phyloP scores from a whole-genome alignment of 2,329 filamentous ascomycete species.

The Aspergillus floridensis region DNA sequence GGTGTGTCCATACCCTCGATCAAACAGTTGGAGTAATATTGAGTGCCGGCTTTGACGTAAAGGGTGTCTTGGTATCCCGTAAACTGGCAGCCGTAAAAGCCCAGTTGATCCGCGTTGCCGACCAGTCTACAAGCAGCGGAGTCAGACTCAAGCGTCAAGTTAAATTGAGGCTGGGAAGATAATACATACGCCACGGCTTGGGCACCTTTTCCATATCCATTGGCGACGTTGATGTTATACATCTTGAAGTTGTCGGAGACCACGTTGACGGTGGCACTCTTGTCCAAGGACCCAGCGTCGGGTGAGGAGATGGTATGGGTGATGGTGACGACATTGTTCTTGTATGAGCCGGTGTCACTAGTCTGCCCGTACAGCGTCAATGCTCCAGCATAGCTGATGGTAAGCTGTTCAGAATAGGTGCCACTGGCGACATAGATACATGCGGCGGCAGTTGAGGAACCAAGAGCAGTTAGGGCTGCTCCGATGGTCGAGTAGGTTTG shows the following conservation, averaged over 20 bases:
- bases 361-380: constrained; percentile 36
- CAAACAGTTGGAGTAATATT: constrained; percentile 35
- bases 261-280: constrained; percentile 33
- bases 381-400: constrained; percentile 27
- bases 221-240: constrained; percentile 39
- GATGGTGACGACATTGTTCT: constrained; percentile 33
- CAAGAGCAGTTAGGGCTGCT: constrained; percentile 27
- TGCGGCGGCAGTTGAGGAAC: constrained; percentile 21
- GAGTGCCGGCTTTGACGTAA: constrained; percentile 33
- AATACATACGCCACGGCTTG: constrained; percentile 34
- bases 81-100: constrained; percentile 37
- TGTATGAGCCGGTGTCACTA: constrained; percentile 26
- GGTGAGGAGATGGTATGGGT: constrained; percentile 33
- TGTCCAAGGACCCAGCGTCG: constrained; percentile 29
- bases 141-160: background rate
- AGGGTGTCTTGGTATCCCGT: constrained; percentile 38
- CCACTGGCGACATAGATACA: constrained; percentile 36
- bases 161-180: background rate
- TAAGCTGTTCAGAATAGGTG: constrained; percentile 34
- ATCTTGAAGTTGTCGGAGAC: constrained; percentile 29
- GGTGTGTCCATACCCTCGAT: constrained; percentile 25
- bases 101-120: constrained; percentile 30
- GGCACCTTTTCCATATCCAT: constrained; percentile 33
- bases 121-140: constrained; percentile 16
- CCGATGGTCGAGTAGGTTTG: constrained; percentile 26